phyloP scores from a whole-genome alignment of 2,329 filamentous ascomycete species.

The Thielaviopsis euricoi region DNA sequence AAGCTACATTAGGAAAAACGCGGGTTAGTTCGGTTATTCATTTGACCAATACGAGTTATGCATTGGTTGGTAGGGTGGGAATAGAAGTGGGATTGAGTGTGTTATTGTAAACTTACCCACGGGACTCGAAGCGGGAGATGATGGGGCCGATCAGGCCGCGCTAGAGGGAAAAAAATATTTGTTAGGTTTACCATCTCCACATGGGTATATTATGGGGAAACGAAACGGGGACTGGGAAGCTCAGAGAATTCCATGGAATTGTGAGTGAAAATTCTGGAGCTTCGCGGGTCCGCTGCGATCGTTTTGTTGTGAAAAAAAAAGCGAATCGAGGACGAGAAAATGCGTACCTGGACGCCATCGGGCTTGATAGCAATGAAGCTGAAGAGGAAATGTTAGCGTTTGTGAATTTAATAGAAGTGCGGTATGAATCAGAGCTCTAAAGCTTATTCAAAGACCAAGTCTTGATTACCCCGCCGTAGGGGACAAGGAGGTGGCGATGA shows the following conservation, averaged over 20 bases:
- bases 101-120: slow-evolving; percentile 49
- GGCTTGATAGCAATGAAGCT: slow-evolving; percentile 99
- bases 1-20: slow-evolving; percentile 38
- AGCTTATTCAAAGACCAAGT: neutral
- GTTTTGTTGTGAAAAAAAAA: neutral
- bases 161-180: slow-evolving; percentile 27
- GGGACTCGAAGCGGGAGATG: slow-evolving; percentile 94
- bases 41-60: neutral
- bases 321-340: neutral
- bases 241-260: slow-evolving; percentile 7
- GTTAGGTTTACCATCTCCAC: slow-evolving; percentile 4
- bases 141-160: slow-evolving; percentile 96
- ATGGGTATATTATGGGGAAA: slow-evolving; percentile 1
- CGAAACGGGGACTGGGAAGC: slow-evolving; percentile 2
- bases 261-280: neutral
- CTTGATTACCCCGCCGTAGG: neutral
- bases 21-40: neutral
- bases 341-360: slow-evolving; percentile 87
- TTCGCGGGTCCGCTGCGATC: neutral
- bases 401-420: neutral
- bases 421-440: slow-evolving; percentile 16
- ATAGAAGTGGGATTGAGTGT: neutral
- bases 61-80: neutral
- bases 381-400: slow-evolving; percentile 11
- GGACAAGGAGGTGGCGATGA: slow-evolving; percentile 6